Evolutionary conservation across 2,329 filamentous ascomycete species (phyloP), one percentile per base, ranked within the genome.

Genomic region (Purpureocillium lavendulum): DNA sequence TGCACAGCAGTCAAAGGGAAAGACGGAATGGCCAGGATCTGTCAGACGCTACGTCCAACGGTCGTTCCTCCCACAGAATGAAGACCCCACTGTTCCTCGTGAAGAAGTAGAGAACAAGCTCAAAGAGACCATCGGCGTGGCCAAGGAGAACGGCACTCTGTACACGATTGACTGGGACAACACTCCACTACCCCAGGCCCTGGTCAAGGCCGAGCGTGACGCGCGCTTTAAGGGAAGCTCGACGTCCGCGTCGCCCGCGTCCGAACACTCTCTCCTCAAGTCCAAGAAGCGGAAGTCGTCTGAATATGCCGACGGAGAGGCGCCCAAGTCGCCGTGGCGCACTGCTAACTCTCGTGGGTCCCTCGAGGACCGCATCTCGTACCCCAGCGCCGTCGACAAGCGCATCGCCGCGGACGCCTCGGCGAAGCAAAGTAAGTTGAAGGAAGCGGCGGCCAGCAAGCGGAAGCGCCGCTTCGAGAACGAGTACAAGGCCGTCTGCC

Each of bases 21-120:
- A 83, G 66, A 80, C 83, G 52, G 78, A 84, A 51, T 97, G 87
- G 82, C 82, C 88, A 26, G 69, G 77, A 33, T 77, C 82, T n/a
- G 87, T 97, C 44, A 84, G 88, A 51, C 71, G 75, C 49, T 97
- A 96, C 65, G 90, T 97, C 26, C 83, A 88, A 54, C 81, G 88
- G 55, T 89, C 88, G 18, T 97, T 97, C 58, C 79, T 85, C 37
- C 75, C 79, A 18, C 75, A 80, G 42, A 85, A 88, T 56, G 68
- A 80, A 48, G 73, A 84, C 45, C 54, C 73, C 5, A 72, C 75
- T 30, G 75, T 89, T 34, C 60, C 67, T 37, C 74, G 75, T 39
- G 54, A 71, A 39, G 87, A 94, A 41, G 83, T 96, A 71, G 84
- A 95, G 60, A 69, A 71, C 44, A 94, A 88, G 56, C 69, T 98